Evolutionary conservation across 1,284 basidiomycete species (phyloP), one percentile per base, ranked within the genome.

Genomic region (Cryptococcus deneoformans): DNA sequence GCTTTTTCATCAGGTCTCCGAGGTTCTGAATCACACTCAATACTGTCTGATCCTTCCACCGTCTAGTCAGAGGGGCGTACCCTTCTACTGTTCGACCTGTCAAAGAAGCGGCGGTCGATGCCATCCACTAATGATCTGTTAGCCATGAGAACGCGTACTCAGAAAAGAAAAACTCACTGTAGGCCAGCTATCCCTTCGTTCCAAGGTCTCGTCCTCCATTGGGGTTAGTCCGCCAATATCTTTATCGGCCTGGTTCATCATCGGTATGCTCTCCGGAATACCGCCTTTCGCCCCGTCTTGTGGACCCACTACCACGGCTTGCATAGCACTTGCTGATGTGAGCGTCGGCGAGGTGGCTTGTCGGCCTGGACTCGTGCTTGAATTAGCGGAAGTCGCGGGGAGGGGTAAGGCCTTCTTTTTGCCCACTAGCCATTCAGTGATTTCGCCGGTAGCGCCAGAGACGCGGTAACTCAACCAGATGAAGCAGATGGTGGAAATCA

Each of bases 391-490:
- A 35, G 54, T 59, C 29, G 53, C 54, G 12, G 76, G 73, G 16
- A 65, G 24, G 0, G 69, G 68, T 10, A 72, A 52, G 11, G 50
- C 47, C 62, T 73, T 77, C 58, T 68, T 68, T 58, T 75, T 72
- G 37, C 80, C 77, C 60, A 89, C 90, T 51, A 90, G 81, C 82
- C 84, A 86, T 52, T 79, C 79, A 5, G 90, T 90, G 57, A 92
- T 78, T 56, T 86, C 82, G 16, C 84, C 84, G 0, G 88, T 90
- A 7, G 90, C 89, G 63, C 83, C 82, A 7, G 89, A 85, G 50
- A 90, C 85, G 63, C 84, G 84, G 73, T 92, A 83, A 53, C 84
- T 88, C 43, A 92, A 73, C 78, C 86, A 92, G 62, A 92, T 77
- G 76, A 93, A 93, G 70, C 88, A 81, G 42, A 85, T 76, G 14